Evolutionary conservation across 176 grass and related monocot genomes (phyloP).

Genomic region (Chrysopogon serrulatus): DNA sequence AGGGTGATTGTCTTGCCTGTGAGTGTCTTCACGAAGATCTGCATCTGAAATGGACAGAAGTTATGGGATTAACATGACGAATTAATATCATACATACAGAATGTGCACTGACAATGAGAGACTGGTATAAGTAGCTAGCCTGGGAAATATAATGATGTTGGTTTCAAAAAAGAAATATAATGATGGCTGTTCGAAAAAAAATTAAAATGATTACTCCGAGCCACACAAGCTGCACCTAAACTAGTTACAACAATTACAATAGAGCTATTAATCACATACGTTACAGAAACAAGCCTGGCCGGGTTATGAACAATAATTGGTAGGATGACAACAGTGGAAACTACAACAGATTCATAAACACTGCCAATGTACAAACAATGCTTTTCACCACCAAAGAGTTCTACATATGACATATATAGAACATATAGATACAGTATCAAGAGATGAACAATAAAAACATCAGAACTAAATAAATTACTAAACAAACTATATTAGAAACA

Average conservation of each 20-base stretch:
- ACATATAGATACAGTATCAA: neutral
- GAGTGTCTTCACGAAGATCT: slow-evolving; percentile 47
- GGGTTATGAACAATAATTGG: neutral
- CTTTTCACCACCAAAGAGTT: neutral
- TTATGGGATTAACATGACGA: neutral
- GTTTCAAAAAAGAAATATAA: too few species aligned
- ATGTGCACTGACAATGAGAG: neutral
- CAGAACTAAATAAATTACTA: neutral
- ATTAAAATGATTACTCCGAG: neutral
- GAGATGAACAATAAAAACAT: neutral
- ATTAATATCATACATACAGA: neutral
- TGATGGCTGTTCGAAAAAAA: neutral
- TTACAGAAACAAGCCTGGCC: neutral
- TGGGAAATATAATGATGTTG: neutral
- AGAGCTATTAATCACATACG: neutral
- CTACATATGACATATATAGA: neutral
- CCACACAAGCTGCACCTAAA: neutral
- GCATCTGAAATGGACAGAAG: neutral
- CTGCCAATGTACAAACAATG: neutral
- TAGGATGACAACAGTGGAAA: neutral
- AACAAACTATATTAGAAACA: too few species aligned
- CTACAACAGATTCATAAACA: neutral
- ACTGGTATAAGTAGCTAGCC: neutral
- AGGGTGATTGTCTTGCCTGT: slow-evolving; percentile 46
- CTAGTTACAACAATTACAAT: neutral